These are phyloP conservation scores for Fistulinella cinereoalba DNA, from an alignment of 1,284 basidiomycete species.

Conservation along the genomic window DNA sequence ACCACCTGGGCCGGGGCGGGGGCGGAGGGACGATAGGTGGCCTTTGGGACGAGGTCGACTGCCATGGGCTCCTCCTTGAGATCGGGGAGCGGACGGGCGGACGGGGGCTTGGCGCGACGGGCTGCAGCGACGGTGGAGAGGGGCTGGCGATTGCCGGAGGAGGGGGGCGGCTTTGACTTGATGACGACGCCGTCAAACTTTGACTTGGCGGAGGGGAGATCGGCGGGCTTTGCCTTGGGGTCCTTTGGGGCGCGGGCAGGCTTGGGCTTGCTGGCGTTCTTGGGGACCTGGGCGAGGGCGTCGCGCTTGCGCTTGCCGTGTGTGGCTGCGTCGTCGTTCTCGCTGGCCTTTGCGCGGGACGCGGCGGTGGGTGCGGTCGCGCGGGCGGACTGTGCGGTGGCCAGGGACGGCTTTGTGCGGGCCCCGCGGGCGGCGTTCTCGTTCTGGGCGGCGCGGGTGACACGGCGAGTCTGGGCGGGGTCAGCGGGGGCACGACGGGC, in stretches of 20 bases:
- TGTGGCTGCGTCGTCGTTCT: slow-evolving; percentile 43
- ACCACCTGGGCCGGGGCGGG: slow-evolving; percentile 17
- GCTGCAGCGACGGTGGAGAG: slow-evolving; percentile 38
- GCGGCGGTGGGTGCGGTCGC: slow-evolving; percentile 47
- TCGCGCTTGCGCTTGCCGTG: slow-evolving; percentile 71
- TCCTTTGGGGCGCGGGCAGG: slow-evolving; percentile 28
- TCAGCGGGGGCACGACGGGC: not conserved
- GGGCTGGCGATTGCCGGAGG: slow-evolving; percentile 36
- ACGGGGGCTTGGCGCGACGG: slow-evolving; percentile 27
- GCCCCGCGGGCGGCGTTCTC: slow-evolving; percentile 70
- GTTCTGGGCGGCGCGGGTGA: slow-evolving; percentile 56
- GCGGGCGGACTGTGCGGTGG: slow-evolving; percentile 40
- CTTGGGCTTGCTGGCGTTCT: slow-evolving; percentile 48
- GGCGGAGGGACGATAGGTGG: slow-evolving; percentile 9
- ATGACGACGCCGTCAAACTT: slow-evolving; percentile 57
- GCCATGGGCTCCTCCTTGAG: slow-evolving; percentile 56
- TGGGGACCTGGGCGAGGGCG: slow-evolving; percentile 65
- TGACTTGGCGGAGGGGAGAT: slow-evolving; percentile 34
- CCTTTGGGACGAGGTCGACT: slow-evolving; percentile 41
- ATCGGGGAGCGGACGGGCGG: slow-evolving; percentile 16
- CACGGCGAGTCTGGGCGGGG: slow-evolving; percentile 51
- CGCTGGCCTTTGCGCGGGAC: slow-evolving; percentile 48
- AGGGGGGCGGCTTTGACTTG: slow-evolving; percentile 42
- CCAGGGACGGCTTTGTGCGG: slow-evolving; percentile 39
- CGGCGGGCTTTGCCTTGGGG: slow-evolving; percentile 46